Percentiles rank a stretch among this genome's conserved stretches.
phyloP scores from a whole-genome alignment of 768 basidiomycete genomes.

The Calocera cornea region DNA sequence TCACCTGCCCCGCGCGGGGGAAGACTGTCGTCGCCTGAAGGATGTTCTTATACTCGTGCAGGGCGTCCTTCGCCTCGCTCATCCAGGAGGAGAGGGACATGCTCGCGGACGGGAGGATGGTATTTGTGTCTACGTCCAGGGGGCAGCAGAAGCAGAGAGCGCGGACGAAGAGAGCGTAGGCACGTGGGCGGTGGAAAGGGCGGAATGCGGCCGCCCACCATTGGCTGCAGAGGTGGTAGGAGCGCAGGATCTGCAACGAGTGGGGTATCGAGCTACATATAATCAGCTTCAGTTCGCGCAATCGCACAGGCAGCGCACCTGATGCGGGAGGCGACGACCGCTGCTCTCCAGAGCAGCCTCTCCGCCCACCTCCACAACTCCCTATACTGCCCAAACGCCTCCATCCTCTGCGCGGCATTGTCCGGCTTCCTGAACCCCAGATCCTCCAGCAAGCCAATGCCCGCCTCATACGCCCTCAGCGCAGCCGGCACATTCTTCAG shows the following conservation, averaged over 20 bases:
- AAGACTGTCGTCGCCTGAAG: slow-evolving; percentile 58
- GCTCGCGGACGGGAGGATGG: neutral
- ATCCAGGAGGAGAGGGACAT: slow-evolving; percentile 36
- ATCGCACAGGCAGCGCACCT: slow-evolving; percentile 21
- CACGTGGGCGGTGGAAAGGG: slow-evolving; percentile 54
- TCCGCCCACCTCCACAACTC: slow-evolving; percentile 85
- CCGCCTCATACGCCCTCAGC: slow-evolving; percentile 42
- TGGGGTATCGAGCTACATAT: slow-evolving; percentile 11
- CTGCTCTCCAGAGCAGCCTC: slow-evolving; percentile 64
- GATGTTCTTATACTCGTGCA: slow-evolving; percentile 57
- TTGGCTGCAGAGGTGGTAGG: slow-evolving; percentile 25
- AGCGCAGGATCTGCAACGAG: slow-evolving; percentile 20
- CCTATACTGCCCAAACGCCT: slow-evolving; percentile 51
- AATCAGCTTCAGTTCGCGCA: slow-evolving; percentile 3
- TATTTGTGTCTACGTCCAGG: slow-evolving; percentile 6
- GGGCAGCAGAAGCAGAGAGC: slow-evolving; percentile 40
- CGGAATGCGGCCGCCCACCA: slow-evolving; percentile 75
- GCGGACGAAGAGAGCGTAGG: slow-evolving; percentile 58
- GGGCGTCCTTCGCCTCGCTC: slow-evolving; percentile 47
- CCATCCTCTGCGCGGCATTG: slow-evolving; percentile 26
- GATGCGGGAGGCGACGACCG: slow-evolving; percentile 45
- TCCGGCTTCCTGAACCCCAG: slow-evolving; percentile 7
- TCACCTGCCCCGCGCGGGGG: slow-evolving; percentile 67
- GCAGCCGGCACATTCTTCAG: slow-evolving; percentile 26
- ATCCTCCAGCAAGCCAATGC: slow-evolving; percentile 45